phyloP scores from a whole-genome alignment of 2,329 filamentous ascomycete species.

The Cladophialophora yegresii region DNA sequence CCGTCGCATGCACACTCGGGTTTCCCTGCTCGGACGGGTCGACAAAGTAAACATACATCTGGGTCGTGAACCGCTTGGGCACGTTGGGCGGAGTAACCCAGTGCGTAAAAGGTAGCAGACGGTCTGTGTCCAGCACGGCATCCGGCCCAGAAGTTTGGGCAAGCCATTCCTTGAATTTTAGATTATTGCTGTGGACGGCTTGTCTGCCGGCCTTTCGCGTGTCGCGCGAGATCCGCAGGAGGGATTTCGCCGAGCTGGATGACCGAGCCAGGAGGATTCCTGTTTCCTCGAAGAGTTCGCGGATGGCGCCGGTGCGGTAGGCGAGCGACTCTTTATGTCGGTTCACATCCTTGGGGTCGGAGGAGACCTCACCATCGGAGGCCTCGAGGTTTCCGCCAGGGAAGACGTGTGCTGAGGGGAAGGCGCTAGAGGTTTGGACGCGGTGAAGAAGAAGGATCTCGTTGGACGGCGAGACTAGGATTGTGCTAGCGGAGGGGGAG shows the following conservation, averaged over 20 bases:
- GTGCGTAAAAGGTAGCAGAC: constrained; percentile 76
- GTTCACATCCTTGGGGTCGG: constrained; percentile 48
- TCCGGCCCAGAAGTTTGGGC: constrained; percentile 40
- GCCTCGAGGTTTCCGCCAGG: constrained; percentile 78
- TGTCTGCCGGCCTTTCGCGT: constrained; percentile 66
- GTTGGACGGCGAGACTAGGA: constrained; percentile 83
- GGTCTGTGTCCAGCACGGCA: constrained; percentile 61
- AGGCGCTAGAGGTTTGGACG: constrained; percentile 77
- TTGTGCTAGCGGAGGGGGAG: constrained; percentile 58
- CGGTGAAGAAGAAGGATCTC: constrained; percentile 86
- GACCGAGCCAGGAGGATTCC: constrained; percentile 74
- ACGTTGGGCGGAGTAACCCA: constrained; percentile 71
- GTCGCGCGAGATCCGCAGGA: constrained; percentile 63
- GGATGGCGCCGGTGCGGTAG: constrained; percentile 80
- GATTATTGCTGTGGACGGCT: constrained; percentile 65
- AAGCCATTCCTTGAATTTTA: constrained; percentile 69
- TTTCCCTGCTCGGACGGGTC: constrained; percentile 43
- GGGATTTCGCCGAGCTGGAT: constrained; percentile 44
- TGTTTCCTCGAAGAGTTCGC: constrained; percentile 94
- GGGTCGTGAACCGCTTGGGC: constrained; percentile 81
- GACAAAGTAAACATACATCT: constrained; percentile 83
- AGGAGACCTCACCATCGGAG: constrained; percentile 68
- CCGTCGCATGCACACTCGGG: constrained; percentile 61
- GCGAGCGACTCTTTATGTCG: constrained; percentile 70
- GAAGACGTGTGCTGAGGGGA: constrained; percentile 92